Percentiles rank a stretch among this genome's conserved stretches.
These are phyloP conservation scores for Ichthyophthirius multifiliis DNA, from an alignment of 169 alveolate genomes.

Conservation along the genomic window DNA sequence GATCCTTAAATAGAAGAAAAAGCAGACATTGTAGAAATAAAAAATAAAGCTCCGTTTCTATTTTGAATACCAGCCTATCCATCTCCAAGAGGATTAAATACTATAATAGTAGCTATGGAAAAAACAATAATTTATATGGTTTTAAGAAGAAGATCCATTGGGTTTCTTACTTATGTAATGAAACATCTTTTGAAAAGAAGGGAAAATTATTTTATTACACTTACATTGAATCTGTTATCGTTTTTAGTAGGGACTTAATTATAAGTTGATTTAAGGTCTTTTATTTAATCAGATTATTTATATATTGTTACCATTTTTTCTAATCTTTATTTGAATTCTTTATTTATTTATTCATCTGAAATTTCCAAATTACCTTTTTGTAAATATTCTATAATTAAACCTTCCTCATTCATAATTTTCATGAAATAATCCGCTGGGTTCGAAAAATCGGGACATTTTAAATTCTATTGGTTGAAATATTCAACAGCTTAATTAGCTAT, in stretches of 20 bases:
- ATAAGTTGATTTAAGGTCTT: not conserved
- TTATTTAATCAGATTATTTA: not conserved
- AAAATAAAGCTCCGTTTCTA: conserved; percentile 63
- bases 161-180: conserved; percentile 35
- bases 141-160: conserved; percentile 42
- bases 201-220: conserved; percentile 7
- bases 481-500: conserved; percentile 43
- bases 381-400: conserved; percentile 40
- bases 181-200: conserved; percentile 17
- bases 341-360: conserved; percentile 16
- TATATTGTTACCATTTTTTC: conserved; percentile 17
- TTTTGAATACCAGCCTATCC: conserved; percentile 48
- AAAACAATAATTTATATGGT: conserved; percentile 22
- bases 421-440: conserved; percentile 77
- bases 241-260: not conserved
- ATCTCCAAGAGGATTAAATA: conserved; percentile 39
- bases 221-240: conserved; percentile 16
- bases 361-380: conserved; percentile 42
- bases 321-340: conserved; percentile 42
- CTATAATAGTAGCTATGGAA: conserved; percentile 42
- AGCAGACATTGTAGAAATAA: conserved; percentile 18
- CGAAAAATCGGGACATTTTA: conserved; percentile 49
- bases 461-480: conserved; percentile 57
- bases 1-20: conserved; percentile 39
- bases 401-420: conserved; percentile 59